Evolutionary conservation across 2,329 filamentous ascomycete genomes (phyloP), one percentile per base, ranked within the genome.

Genomic region (Mycosphaerella arachidis): DNA sequence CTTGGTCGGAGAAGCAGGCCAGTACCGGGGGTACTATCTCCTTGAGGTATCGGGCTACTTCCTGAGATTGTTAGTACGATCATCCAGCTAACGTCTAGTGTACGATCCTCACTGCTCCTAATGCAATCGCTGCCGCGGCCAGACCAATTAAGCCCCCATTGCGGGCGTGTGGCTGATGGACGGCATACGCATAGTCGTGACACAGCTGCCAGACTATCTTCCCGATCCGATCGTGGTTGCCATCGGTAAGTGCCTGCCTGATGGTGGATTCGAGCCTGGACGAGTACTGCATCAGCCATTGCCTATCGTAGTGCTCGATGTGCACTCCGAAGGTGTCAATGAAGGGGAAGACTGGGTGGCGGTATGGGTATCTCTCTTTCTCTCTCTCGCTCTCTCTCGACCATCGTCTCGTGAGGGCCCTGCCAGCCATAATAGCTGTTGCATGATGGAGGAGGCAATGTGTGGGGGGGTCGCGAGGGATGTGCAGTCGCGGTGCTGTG

Each of bases 1-100:
- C 94, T 79, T 97, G 94, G 69, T 99, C 95, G 59, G 90, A 91
- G 76, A 99, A 99, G 80, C 95, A 99, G 55, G 94, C 94, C 50
- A 99, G 83, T 5, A 99, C 94, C 3, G 95, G 95, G 50, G 93
- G 93, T 0, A 99, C 93, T 68, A 99, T 97, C 69, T 92, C 88
- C 72, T 92, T 88, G 54, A 99, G 83, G 74, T 97, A 97, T 62
- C 88, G 88, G 33, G 94, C 92, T 58, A 99, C 86, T 74, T 96
- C 93, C 87, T 97, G 76, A 72, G 76, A 63, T 48, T 60, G 62
- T 63, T 54, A 68, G 66, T 53, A 27, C 18, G 51, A 24, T 8
- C 50, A 24, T 55, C 20, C 48, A 12, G 29, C 16, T 3, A 33
- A 6, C 8, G 50, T 35, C 1, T 56, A 18, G 57, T 53, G 24